Base-by-base conservation (phyloP, 371 early-diverging fungal species). In the Hamiltosporidium tvaerminnensis region DNA sequence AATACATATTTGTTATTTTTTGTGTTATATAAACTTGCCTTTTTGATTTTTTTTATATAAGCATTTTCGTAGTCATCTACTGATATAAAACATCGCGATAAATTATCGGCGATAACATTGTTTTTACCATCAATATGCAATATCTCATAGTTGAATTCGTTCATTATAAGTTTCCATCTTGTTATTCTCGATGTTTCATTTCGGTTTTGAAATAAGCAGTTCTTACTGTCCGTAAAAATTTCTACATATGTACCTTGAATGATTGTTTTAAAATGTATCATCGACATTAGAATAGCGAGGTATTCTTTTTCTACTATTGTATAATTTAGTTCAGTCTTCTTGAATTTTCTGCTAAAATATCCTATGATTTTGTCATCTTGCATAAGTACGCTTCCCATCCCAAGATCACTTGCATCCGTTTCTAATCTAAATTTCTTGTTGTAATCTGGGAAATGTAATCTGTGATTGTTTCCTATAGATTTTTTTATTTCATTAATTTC, bases 331-430 rank as follows among this genome's bases (percentile, higher is more conserved):
- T 56, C 41, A 12, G 39, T 2, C 10, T 56, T 41, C 0, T 34
- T 9, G 2, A 57, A 30, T 44, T 44, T 44, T 9, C 9, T 9
- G 14, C 9, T 9, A 44, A 44, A 44, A 44, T 44, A 44, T 44
- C 44, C 44, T 9, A 44, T 44, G 14, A 44, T 44, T 7, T 14
- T 14, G 44, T 73, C 63, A 0, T 65, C 61, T 63, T 81, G 81
- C 3, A 63, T 63, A 0, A 82, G 49, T 0, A 80, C 69, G 0
- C 69, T 75, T 0, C 70, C 76, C 12, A 80, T 3, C 0, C 76
- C 82, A 2, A 35, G 7, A 4, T 34, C 31, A 0, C 70, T 72
- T 0, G 80, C 81, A 57, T 81, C 79, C 0, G 64, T 68, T 3
- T 73, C 57, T 7, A 81, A 14, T 1, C 72, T 66, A 53, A 78